Conservation (phyloP, 345 rosid genomes). For the Eutrema heterophyllum region DNA sequence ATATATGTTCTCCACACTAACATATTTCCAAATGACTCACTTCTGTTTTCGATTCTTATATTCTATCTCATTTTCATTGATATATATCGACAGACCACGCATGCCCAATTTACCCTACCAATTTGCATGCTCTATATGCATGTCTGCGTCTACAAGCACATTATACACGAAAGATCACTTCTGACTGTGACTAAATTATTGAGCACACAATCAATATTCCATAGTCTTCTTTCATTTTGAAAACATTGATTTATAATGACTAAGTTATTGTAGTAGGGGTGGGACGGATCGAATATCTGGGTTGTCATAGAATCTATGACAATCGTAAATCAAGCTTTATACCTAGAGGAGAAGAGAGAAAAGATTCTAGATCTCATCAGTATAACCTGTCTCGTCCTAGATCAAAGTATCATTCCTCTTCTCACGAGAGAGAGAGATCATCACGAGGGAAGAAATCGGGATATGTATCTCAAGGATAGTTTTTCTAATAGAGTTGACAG, state of each 20-base stretch:
- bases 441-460: no score
- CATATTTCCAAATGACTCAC: constrained; percentile 16
- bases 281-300: no score
- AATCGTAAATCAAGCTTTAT: no score
- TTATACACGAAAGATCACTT: constrained; percentile 16
- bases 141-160: constrained; percentile 17
- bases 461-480: no score
- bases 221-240: background rate
- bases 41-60: constrained; percentile 1
- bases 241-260: background rate
- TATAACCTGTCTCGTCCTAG: no score
- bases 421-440: no score
- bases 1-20: constrained; percentile 10
- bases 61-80: background rate
- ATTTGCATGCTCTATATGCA: constrained; percentile 18
- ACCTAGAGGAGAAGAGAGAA: no score
- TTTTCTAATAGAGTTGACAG: no score
- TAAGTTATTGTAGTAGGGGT: background rate
- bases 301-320: no score
- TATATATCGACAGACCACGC: constrained; percentile 11
- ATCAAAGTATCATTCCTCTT: no score
- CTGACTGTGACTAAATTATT: background rate
- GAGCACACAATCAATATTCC: background rate
- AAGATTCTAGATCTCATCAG: no score
- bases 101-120: constrained; percentile 26